Base-by-base conservation (phyloP, 192 early-diverging fungal genomes). In the Linnemannia elongata region DNA sequence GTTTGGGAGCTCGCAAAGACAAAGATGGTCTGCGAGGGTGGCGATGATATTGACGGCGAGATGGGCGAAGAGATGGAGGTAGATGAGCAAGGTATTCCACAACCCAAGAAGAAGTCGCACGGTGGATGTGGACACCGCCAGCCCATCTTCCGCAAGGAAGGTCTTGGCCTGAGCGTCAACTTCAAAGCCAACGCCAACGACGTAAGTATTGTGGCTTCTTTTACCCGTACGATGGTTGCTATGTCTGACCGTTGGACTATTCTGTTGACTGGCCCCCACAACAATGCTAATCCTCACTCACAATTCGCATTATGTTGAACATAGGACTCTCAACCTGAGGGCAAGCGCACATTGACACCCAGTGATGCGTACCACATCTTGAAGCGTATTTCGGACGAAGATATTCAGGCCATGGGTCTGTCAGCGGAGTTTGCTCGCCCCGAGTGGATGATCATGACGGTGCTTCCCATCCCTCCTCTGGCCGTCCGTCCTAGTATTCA, bases 401-500 rank as follows among this genome's bases (percentile, higher is more conserved):
- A 99, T 79, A 93, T 95, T 42, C 79, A 90, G 70, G 91, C 91
- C 78, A 96, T 99, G 94, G 98, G 98, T 36, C 89, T 99, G 33
- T 94, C 95, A 74, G 93, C 95, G 41, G 93, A 97, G 78, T 99
- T 92, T 91, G 98, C 98, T 22, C 93, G 98, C 22, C 98, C 98
- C 15, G 98, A 99, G 88, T 99, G 98, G 98, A 98, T 99, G 97
- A 92, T 99, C 73, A 92, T 98, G 74, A 96, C 97, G 9, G 95
- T 97, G 24, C 91, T 99, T 78, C 97, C 98, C 24, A 97, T 99
- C 12, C 97, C 99, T 52, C 99, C 99, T 2, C 96, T 97, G 90
- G 92, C 97, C 9, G 99, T 99, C 38, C 96, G 99, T 60, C 99
- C 99, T 27, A 97, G 97, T 83, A 96, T 99, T 86, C 94, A 95